Evolutionary conservation across 331 rosid genomes (phyloP), one percentile per base, ranked within the genome.

Genomic region (Acacia concinna): DNA sequence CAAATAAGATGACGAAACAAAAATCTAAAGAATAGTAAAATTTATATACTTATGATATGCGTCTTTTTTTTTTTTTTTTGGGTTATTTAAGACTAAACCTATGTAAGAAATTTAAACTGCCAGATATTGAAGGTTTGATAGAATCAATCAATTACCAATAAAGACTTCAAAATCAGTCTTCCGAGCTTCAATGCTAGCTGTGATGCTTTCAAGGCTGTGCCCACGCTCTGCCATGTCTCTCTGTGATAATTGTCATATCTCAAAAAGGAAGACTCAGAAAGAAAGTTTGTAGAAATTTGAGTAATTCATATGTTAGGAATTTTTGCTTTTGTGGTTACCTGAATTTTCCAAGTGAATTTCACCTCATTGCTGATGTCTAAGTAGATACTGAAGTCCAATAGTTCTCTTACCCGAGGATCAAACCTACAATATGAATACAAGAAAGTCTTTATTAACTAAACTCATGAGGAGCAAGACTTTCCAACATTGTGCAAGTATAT

Each of bases 151-250:
- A 73, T 74, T 90, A 95, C 99, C 99, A 67, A 96, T 96, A 78
- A 75, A 96, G 28, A 98, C 99, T 6, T 96, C 99, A 68, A 96
- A 96, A 71, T 96, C 99, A 63, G 99, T 98, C 71, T 96, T 96
- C 56, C 99, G 85, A 59, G 98, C 96, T 90, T 96, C 93, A 52
- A 96, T 93, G 82, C 99, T 96, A 85, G 98, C 97, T 85, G 91
- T 93, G 88, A 96, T 96, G 89, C 99, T 96, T 85, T 93, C 99
- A 57, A 96, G 99, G 73, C 98, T 93, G 74, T 96, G 99, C 69
- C 99, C 97, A 65, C 99, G 94, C 72, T 96, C 99, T 37, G 99
- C 97, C 99, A 96, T 96, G 89, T 96, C 99, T 79, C 99, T 91
- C 99, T 96, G 84, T 43, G 62, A 74, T 83, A 67, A 62, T 70